Evolutionary conservation across 352 stramenopile species (phyloP).

Genomic region (Lagenidium giganteum): DNA sequence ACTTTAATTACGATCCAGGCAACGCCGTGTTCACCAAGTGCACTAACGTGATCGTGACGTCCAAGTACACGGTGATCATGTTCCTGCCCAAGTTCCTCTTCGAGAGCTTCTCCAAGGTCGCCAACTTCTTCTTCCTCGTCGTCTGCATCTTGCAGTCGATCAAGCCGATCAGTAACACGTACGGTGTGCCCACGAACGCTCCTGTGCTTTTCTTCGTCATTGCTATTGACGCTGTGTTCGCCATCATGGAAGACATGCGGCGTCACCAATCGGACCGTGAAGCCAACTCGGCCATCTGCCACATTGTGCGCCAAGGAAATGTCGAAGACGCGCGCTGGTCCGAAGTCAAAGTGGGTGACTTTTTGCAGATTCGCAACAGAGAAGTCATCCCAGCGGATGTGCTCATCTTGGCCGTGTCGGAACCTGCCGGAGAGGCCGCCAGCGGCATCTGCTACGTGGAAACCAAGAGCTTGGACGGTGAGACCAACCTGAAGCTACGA

Average conservation of each 20-base stretch:
- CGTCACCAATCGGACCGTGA: conserved; percentile 76
- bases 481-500: conserved; percentile 91
- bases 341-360: conserved; percentile 82
- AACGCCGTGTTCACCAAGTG: conserved; percentile 66
- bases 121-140: conserved; percentile 93
- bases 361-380: conserved; percentile 72
- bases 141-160: conserved; percentile 87
- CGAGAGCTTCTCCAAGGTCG: conserved; percentile 86
- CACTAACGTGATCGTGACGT: conserved; percentile 86
- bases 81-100: conserved; percentile 88
- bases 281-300: conserved; percentile 73
- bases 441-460: conserved; percentile 87
- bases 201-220: conserved; percentile 88
- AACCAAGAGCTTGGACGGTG: conserved; percentile 89
- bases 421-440: conserved; percentile 58
- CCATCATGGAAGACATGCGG: conserved; percentile 81
- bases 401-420: conserved; percentile 69
- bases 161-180: conserved; percentile 77
- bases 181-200: conserved; percentile 72
- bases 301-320: conserved; percentile 59
- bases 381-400: conserved; percentile 84
- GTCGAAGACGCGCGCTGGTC: conserved; percentile 76
- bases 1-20: conserved; percentile 60
- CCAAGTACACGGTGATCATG: conserved; percentile 85
- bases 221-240: conserved; percentile 86